Percentiles rank a stretch among this genome's conserved stretches.
Conservation (phyloP, 257 asterid species). For the Misopates orontium region DNA sequence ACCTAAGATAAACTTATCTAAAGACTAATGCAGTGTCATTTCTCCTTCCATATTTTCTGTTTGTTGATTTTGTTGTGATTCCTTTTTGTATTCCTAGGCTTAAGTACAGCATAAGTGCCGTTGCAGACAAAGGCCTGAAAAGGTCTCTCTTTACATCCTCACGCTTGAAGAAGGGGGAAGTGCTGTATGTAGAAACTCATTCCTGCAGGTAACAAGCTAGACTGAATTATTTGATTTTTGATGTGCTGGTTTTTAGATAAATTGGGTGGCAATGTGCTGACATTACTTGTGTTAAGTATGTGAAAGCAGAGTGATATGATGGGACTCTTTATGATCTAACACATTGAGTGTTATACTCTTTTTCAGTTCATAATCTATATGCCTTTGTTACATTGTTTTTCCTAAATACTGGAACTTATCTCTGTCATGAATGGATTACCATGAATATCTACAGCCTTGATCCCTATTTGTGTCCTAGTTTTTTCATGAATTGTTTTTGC, state of each 20-base stretch:
- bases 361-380: background rate
- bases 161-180: constrained; percentile 96
- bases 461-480: background rate
- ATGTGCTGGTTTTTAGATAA: background rate
- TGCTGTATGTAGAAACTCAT: constrained; percentile 83
- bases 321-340: too few species aligned
- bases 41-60: constrained; percentile 5
- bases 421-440: constrained; percentile 4
- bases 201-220: constrained; percentile 55
- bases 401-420: background rate
- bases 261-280: constrained; percentile 3
- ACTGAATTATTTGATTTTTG: background rate
- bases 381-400: constrained; percentile 6
- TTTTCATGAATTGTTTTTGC: constrained; percentile 1
- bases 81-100: constrained; percentile 52
- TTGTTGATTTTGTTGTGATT: background rate
- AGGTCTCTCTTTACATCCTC: constrained; percentile 82
- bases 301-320: too few species aligned
- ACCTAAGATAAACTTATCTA: background rate
- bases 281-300: background rate
- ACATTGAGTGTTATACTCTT: background rate
- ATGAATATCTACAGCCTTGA: background rate
- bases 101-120: constrained; percentile 88
- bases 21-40: background rate
- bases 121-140: constrained; percentile 93